Evolutionary conservation across 495 filamentous ascomycete species (phyloP), one percentile per base, ranked within the genome.

Genomic region (Tuber magnatum): DNA sequence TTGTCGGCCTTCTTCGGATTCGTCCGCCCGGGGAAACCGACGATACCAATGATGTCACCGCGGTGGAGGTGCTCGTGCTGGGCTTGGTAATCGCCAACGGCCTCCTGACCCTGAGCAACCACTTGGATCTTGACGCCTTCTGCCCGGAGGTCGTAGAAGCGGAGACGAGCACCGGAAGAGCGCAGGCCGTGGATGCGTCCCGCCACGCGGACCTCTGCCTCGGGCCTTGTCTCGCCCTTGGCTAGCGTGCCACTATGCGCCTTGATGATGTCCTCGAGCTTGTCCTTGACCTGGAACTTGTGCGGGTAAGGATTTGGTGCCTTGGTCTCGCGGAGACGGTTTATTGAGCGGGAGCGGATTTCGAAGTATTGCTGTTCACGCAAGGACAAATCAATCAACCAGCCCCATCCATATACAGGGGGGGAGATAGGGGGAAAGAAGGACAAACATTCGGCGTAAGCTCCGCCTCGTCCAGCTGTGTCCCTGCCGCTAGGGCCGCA

Each of bases 231-330:
- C 85, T 98, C 94, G 83, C 96, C 95, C 78, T 92, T 96, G 86
- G 91, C 90, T 81, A 98, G 89, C 71, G 88, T 83, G 14, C 56
- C 14, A 70, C 87, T 87, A 80, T 92, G 94, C 43, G 93, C 86
- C 78, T 90, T 87, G 78, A 92, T 85, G 85, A 95, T 94, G 69
- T 93, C 88, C 76, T 88, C 85, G 72, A 97, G 86, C 78, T 94
- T 91, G 79, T 90, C 91, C 80, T 90, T 92, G 83, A 92, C 90
- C 68, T 93, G 86, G 88, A 97, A 98, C 88, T 98, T 98, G 89
- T 99, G 95, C 16, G 95, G 96, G 84, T 97, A 97, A 28, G 95
- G 93, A 83, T 97, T 91, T 35, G 93, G 93, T 51, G 90, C 85
- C 85, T 93, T 90, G 83, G 88, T 90, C 83, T 91, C 87, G 82